Evolutionary conservation across 306 rosid genomes (phyloP).

Genomic region (Cicer pinnatifidum): DNA sequence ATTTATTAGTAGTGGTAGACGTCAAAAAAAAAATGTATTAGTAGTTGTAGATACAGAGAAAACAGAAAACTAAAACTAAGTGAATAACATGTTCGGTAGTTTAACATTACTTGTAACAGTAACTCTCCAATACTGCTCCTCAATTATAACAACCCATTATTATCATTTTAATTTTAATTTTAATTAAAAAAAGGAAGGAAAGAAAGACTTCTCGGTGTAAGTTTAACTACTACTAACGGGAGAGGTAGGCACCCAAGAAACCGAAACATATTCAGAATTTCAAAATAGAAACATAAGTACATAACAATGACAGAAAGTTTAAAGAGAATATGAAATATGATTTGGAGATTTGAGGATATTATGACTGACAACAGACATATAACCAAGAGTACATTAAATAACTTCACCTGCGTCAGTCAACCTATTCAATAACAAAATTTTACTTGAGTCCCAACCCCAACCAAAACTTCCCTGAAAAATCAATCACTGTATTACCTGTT

Average conservation of each 20-base stretch:
- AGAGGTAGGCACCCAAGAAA: not conserved
- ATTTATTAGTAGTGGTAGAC: not conserved
- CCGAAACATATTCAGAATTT: conserved; percentile 16
- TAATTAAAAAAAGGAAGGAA: not conserved
- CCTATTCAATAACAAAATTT: conserved; percentile 36
- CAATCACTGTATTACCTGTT: conserved; percentile 42
- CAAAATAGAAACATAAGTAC: conserved; percentile 16
- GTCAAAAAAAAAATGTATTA: not conserved
- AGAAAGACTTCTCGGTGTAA: not conserved
- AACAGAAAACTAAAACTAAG: conserved; percentile 27
- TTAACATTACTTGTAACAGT: conserved; percentile 20
- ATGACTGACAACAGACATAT: conserved; percentile 17
- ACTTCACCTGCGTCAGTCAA: conserved; percentile 16
- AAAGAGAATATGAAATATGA: conserved; percentile 21
- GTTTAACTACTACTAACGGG: conserved; percentile 17
- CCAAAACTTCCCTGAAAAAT: conserved; percentile 36
- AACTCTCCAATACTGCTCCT: conserved; percentile 22
- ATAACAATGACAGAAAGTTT: conserved; percentile 2
- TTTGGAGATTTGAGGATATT: conserved; percentile 4
- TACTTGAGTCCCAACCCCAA: conserved; percentile 31
- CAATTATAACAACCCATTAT: conserved; percentile 18
- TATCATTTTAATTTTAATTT: not conserved
- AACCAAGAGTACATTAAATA: conserved; percentile 11
- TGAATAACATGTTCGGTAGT: conserved; percentile 28
- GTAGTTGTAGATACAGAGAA: conserved; percentile 15